phyloP scores from a whole-genome alignment of 176 grass and related monocot genomes.

The Eremochloa ophiuroides region DNA sequence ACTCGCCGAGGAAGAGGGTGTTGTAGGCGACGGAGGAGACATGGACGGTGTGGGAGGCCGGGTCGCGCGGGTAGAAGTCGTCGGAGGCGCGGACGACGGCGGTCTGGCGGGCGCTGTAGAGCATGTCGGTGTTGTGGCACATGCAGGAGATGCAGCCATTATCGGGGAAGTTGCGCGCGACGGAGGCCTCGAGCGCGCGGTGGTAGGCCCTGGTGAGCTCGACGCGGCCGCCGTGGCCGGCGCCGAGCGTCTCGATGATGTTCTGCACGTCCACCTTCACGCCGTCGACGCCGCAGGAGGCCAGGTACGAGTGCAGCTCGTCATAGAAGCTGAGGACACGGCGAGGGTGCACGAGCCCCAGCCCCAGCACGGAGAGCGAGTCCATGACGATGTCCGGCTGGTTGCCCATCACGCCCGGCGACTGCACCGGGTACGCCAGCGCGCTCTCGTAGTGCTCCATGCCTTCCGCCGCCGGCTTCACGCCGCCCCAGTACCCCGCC shows the following conservation, averaged over 20 bases:
- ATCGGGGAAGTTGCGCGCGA: constrained; percentile 60
- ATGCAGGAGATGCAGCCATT: constrained; percentile 91
- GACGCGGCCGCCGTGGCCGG: constrained; percentile 69
- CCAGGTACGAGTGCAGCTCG: constrained; percentile 75
- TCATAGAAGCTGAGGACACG: constrained; percentile 46
- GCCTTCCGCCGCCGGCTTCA: constrained; percentile 41
- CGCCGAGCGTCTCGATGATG: constrained; percentile 78
- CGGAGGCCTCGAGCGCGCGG: constrained; percentile 70
- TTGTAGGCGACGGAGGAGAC: constrained; percentile 75
- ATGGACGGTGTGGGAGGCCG: constrained; percentile 85
- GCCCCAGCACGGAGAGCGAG: constrained; percentile 59
- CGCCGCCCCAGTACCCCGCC: constrained; percentile 83
- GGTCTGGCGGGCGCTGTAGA: constrained; percentile 60
- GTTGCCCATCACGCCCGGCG: constrained; percentile 62
- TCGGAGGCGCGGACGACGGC: constrained; percentile 75
- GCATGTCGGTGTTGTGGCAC: constrained; percentile 65
- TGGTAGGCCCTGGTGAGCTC: constrained; percentile 54
- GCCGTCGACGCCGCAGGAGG: constrained; percentile 66
- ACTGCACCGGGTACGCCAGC: constrained; percentile 61
- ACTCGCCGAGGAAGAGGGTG: constrained; percentile 86
- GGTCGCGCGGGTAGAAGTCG: constrained; percentile 84
- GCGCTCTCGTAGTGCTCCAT: constrained; percentile 67
- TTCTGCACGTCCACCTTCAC: constrained; percentile 93
- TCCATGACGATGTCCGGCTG: constrained; percentile 80
- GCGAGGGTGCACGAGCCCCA: constrained; percentile 69